These are phyloP conservation scores for Avena insularis DNA, from an alignment of 176 grass and related monocot genomes.

Conservation along the genomic window DNA sequence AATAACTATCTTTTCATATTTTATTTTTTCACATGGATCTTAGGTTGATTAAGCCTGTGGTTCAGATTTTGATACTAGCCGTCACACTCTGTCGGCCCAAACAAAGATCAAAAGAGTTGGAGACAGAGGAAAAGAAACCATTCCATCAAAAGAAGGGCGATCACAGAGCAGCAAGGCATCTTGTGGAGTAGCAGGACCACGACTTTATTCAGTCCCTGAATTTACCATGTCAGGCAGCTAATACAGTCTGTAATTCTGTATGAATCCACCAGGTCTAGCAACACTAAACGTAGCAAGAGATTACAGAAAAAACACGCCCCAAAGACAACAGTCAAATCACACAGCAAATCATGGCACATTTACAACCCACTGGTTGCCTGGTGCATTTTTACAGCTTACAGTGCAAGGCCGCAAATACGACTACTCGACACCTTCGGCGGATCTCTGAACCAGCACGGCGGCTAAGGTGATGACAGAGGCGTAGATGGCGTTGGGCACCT, in stretches of 20 bases:
- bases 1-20: too few species aligned
- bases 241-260: neutral
- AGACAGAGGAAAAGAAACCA: too few species aligned
- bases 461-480: slow-evolving; percentile 75
- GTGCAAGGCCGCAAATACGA: neutral
- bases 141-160: neutral
- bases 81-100: too few species aligned
- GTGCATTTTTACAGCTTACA: neutral
- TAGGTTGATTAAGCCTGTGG: too few species aligned
- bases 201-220: neutral
- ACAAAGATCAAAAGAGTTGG: neutral
- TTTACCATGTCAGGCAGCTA: neutral
- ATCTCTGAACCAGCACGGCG: slow-evolving; percentile 75
- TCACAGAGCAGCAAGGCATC: neutral
- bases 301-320: neutral
- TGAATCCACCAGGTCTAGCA: neutral
- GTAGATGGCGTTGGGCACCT: slow-evolving; percentile 77
- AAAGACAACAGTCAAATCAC: neutral
- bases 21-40: too few species aligned
- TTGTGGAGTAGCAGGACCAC: neutral
- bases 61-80: too few species aligned
- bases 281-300: neutral
- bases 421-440: slow-evolving; percentile 60
- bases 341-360: neutral
- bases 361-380: neutral